Conservation (phyloP, 2,329 filamentous ascomycete species). For the Alternaria brassicae region DNA sequence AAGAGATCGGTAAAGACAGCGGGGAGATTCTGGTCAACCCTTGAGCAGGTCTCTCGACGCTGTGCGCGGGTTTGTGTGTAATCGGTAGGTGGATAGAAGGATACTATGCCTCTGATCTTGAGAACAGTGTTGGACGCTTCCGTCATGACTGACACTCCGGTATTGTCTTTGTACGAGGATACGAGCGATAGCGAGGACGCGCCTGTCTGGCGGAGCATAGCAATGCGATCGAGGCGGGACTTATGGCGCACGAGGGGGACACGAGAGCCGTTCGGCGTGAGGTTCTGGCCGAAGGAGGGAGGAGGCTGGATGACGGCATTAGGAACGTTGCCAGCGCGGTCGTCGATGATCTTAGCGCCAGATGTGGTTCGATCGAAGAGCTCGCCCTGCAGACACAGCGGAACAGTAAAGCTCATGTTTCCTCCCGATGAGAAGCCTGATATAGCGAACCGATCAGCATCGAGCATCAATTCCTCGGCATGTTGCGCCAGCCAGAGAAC, state of each 20-base stretch:
- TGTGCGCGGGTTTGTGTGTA: constrained; percentile 67
- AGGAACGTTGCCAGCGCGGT: constrained; percentile 38
- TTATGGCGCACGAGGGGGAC: constrained; percentile 42
- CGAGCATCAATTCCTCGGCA: constrained; percentile 63
- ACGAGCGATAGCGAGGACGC: constrained; percentile 46
- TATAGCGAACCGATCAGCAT: constrained; percentile 64
- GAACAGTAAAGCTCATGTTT: constrained; percentile 68
- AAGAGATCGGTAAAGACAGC: constrained; percentile 61
- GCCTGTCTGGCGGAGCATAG: constrained; percentile 45
- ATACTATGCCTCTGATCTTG: constrained; percentile 63
- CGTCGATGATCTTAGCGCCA: constrained; percentile 39
- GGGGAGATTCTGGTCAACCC: constrained; percentile 61
- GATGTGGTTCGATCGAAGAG: constrained; percentile 43
- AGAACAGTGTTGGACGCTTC: constrained; percentile 49
- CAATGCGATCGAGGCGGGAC: constrained; percentile 44
- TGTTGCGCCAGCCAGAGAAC: constrained; percentile 65
- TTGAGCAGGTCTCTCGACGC: constrained; percentile 62
- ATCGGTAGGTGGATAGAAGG: constrained; percentile 69
- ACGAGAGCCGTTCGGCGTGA: constrained; percentile 44
- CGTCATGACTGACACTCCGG: constrained; percentile 42
- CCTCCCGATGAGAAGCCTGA: constrained; percentile 69
- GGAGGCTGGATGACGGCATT: constrained; percentile 28
- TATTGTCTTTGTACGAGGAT: constrained; percentile 47
- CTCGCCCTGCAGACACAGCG: constrained; percentile 63
- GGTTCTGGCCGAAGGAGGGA: constrained; percentile 15